Percentiles rank a stretch among this genome's conserved stretches.
Evolutionary conservation across 257 asterid species (phyloP).

Genomic region (Marsdenia floribunda): DNA sequence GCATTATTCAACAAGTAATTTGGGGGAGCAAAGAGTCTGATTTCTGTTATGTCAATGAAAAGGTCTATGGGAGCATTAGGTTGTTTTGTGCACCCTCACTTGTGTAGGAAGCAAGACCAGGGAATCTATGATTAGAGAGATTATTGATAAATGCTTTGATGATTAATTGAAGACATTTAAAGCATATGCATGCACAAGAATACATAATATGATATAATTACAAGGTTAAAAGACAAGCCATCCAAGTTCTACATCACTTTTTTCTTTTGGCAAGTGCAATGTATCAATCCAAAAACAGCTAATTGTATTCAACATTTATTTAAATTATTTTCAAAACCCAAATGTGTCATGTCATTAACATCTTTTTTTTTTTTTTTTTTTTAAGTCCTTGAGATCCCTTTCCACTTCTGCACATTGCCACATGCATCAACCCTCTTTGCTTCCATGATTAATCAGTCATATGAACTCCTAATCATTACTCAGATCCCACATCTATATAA

Average conservation of each 20-base stretch:
- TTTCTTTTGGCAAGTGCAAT: slow-evolving; percentile 29
- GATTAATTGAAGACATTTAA: neutral
- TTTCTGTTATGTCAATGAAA: neutral
- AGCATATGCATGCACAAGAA: slow-evolving; percentile 13
- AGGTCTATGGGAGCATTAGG: neutral
- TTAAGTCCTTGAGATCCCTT: slow-evolving; percentile 32
- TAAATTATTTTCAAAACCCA: slow-evolving; percentile 5
- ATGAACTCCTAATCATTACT: slow-evolving; percentile 55
- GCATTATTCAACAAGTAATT: too few relatives aligned
- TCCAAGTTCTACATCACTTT: slow-evolving; percentile 3
- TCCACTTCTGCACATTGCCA: slow-evolving; percentile 49
- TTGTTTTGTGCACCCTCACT: neutral
- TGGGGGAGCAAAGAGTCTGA: neutral
- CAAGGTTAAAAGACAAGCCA: neutral
- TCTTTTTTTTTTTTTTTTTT: slow-evolving; percentile 15
- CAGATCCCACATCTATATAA: slow-evolving; percentile 44
- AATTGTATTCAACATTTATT: slow-evolving; percentile 1
- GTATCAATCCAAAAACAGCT: slow-evolving; percentile 23
- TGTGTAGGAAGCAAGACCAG: neutral
- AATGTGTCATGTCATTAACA: slow-evolving; percentile 6
- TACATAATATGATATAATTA: neutral
- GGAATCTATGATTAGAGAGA: neutral
- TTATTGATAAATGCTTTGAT: neutral
- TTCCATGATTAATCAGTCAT: slow-evolving; percentile 36
- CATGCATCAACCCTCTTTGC: slow-evolving; percentile 50